phyloP scores from a whole-genome alignment of 257 asterid species.

The Solanum appendiculatum region DNA sequence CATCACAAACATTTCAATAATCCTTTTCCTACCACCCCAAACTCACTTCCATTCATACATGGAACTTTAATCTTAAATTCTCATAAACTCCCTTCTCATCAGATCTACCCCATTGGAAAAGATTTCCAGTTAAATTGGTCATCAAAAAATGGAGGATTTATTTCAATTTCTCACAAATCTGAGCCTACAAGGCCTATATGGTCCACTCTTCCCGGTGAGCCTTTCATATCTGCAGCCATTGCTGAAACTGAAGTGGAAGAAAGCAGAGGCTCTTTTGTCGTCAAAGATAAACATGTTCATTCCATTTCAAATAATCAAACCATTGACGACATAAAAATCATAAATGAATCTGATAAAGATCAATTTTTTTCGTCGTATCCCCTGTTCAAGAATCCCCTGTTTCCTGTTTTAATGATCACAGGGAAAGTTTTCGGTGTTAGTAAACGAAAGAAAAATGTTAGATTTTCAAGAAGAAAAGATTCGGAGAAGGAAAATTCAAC shows the following conservation, averaged over 20 bases:
- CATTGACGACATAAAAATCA: slow-evolving; percentile 39
- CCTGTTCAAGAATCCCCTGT: not conserved
- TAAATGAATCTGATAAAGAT: slow-evolving; percentile 27
- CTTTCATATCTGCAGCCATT: slow-evolving; percentile 73
- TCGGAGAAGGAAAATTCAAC: slow-evolving; percentile 20
- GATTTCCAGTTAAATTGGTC: slow-evolving; percentile 66
- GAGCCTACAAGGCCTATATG: slow-evolving; percentile 52
- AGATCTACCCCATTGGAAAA: slow-evolving; percentile 42
- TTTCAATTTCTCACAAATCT: slow-evolving; percentile 48
- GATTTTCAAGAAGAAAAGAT: not conserved
- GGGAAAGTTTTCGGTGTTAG: slow-evolving; percentile 46
- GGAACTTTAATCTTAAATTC: slow-evolving; percentile 39
- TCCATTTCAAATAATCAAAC: slow-evolving; percentile 65
- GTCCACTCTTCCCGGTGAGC: slow-evolving; percentile 77
- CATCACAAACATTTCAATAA: slow-evolving; percentile 83
- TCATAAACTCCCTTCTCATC: slow-evolving; percentile 26
- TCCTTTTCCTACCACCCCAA: slow-evolving; percentile 62
- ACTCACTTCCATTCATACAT: slow-evolving; percentile 33
- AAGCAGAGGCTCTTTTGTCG: slow-evolving; percentile 83
- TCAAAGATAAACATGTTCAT: slow-evolving; percentile 51
- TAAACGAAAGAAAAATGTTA: slow-evolving; percentile 15
- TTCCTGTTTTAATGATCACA: slow-evolving; percentile 42
- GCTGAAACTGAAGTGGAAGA: slow-evolving; percentile 84
- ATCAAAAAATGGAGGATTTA: slow-evolving; percentile 53
- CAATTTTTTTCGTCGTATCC: slow-evolving; percentile 10